These are phyloP conservation scores for Solanum hybrid DNA, from an alignment of 305 asterid genomes.

Conservation along the genomic window DNA sequence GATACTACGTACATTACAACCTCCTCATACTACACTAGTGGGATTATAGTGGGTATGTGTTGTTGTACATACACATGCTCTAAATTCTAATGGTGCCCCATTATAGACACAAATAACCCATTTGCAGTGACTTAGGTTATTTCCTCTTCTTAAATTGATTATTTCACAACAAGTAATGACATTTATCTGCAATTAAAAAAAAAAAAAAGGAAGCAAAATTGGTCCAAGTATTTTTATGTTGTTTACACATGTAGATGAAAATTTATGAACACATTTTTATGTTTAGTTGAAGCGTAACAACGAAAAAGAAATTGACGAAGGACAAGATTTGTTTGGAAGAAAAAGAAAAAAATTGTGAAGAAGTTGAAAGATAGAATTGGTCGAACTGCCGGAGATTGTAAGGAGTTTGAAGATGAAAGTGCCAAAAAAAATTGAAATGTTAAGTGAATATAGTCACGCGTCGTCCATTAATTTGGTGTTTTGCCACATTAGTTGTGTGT, in stretches of 20 bases:
- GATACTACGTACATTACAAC: too few relatives aligned
- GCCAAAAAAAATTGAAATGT: too few relatives aligned
- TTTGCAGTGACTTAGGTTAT: slow-evolving; percentile 22
- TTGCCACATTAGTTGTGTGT: background rate
- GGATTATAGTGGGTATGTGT: background rate
- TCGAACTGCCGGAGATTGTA: background rate
- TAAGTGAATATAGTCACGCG: background rate
- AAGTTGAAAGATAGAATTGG: background rate
- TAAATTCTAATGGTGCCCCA: slow-evolving; percentile 3
- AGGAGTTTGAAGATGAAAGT: background rate
- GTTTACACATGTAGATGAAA: background rate
- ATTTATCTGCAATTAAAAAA: too few relatives aligned
- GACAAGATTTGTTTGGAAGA: background rate
- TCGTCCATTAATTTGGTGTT: background rate
- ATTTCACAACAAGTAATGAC: background rate
- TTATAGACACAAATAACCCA: slow-evolving; percentile 15
- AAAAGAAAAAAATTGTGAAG: background rate
- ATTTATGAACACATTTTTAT: background rate
- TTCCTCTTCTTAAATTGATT: background rate
- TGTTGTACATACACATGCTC: background rate
- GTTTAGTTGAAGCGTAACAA: background rate
- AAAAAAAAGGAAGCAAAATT: background rate
- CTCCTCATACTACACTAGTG: background rate
- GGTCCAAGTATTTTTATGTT: background rate
- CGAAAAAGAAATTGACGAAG: background rate